These are phyloP conservation scores for Saksenaea vasiformis DNA, from an alignment of 371 early-diverging fungal genomes.

Conservation along the genomic window DNA sequence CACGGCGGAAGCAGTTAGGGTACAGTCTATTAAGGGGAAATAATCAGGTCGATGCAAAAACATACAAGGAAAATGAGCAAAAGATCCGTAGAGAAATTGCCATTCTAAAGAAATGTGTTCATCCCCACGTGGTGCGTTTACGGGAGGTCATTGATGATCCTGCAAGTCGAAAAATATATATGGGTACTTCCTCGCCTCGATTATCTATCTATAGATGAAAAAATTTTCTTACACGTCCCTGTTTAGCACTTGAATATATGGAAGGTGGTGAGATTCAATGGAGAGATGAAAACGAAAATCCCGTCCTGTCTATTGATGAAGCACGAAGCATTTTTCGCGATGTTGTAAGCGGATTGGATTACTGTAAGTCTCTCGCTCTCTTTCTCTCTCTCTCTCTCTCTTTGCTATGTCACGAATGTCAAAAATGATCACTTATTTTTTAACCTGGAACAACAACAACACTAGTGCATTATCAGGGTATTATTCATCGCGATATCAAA, in stretches of 20 bases:
- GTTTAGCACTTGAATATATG: constrained; percentile 76
- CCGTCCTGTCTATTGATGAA: constrained; percentile 65
- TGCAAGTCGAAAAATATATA: constrained; percentile 85
- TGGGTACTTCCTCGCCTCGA: constrained; percentile 51
- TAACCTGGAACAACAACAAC: background rate
- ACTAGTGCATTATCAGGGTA: constrained; percentile 92
- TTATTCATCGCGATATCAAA: constrained; percentile 96
- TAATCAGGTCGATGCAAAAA: constrained; percentile 21
- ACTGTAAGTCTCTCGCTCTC: constrained; percentile 62
- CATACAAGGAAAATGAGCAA: constrained; percentile 68
- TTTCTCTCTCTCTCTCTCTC: too few relatives aligned
- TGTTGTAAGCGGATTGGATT: constrained; percentile 90
- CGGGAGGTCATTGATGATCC: constrained; percentile 96
- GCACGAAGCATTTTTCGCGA: constrained; percentile 86
- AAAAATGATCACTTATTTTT: too few relatives aligned
- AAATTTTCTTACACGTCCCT: background rate
- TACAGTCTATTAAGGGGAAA: constrained; percentile 42
- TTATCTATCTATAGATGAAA: constrained; percentile 4
- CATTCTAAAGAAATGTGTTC: constrained; percentile 92
- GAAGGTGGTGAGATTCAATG: constrained; percentile 91
- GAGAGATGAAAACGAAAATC: constrained; percentile 73
- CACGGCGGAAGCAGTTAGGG: constrained; percentile 67
- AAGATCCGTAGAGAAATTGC: constrained; percentile 94
- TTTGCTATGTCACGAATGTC: too few relatives aligned
- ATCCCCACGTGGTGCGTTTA: constrained; percentile 90